A percentile compares a stretch with the other conserved stretches of the same genome.
phyloP scores from a whole-genome alignment of 768 basidiomycete genomes.

The Tylopilus sp. region DNA sequence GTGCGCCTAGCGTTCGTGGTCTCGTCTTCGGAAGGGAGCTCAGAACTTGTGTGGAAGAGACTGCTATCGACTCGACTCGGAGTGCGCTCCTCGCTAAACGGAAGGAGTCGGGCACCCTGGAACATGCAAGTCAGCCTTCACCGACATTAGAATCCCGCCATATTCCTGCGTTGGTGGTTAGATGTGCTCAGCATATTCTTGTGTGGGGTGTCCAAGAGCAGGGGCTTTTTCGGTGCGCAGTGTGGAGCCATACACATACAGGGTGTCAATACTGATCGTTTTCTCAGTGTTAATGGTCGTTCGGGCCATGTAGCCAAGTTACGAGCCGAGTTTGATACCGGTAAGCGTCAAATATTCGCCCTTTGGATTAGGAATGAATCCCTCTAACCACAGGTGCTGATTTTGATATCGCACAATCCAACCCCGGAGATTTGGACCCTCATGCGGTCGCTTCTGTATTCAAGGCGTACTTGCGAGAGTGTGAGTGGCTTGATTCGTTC shows the following conservation, averaged over 20 bases:
- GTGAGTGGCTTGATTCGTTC: constrained; percentile 47
- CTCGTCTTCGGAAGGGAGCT: constrained; percentile 69
- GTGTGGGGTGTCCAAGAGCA: constrained; percentile 85
- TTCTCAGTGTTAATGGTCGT: constrained; percentile 71
- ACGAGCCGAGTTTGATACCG: constrained; percentile 78
- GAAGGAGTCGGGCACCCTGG: not conserved
- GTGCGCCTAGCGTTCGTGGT: constrained; percentile 40
- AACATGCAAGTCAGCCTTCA: constrained; percentile 17
- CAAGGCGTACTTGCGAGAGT: constrained; percentile 88
- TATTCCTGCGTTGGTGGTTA: constrained; percentile 73
- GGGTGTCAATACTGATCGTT: constrained; percentile 6
- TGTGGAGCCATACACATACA: not conserved
- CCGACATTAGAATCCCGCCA: constrained; percentile 43
- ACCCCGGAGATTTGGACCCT: constrained; percentile 87
- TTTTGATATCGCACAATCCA: constrained; percentile 73
- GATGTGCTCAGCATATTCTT: constrained; percentile 80
- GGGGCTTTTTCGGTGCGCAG: constrained; percentile 74
- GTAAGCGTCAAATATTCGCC: constrained; percentile 32
- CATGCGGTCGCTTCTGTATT: constrained; percentile 92
- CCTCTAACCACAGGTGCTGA: constrained; percentile 61
- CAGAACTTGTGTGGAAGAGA: constrained; percentile 51
- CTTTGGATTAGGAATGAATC: constrained; percentile 4
- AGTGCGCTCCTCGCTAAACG: constrained; percentile 1
- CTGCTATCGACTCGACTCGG: constrained; percentile 40
- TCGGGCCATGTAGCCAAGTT: constrained; percentile 76